A percentile compares a stretch with the other conserved stretches of the same genome.
These are phyloP conservation scores for Anisogramma anomala DNA, from an alignment of 2,329 filamentous ascomycete genomes.

Conservation along the genomic window DNA sequence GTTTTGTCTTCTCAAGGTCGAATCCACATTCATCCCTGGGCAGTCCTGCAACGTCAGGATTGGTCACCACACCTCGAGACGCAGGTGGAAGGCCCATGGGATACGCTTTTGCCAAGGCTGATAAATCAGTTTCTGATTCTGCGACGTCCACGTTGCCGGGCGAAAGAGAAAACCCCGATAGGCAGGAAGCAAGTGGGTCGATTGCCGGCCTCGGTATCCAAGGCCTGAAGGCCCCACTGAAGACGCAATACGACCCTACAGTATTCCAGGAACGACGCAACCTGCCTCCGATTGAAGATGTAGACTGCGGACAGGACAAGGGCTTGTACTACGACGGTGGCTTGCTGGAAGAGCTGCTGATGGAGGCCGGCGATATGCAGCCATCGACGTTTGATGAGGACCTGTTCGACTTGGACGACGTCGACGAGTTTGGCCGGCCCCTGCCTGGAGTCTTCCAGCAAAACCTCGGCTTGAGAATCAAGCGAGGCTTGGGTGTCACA, in stretches of 20 bases:
- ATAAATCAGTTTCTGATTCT: constrained; percentile 22
- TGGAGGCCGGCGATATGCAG: constrained; percentile 40
- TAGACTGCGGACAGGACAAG: constrained; percentile 30
- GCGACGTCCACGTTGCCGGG: constrained; percentile 13
- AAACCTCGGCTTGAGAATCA: constrained; percentile 35
- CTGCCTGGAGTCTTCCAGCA: constrained; percentile 47
- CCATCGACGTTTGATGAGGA: constrained; percentile 57
- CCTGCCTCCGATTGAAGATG: constrained; percentile 6
- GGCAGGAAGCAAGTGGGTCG: constrained; percentile 13
- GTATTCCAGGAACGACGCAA: constrained; percentile 12
- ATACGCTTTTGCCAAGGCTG: constrained; percentile 40
- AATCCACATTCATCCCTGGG: constrained; percentile 37
- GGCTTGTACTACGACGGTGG: constrained; percentile 63
- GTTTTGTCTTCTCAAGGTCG: constrained; percentile 46
- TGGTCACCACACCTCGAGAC: constrained; percentile 44
- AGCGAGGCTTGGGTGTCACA: constrained; percentile 34
- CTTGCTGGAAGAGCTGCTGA: constrained; percentile 32
- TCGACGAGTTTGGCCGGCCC: constrained; percentile 49
- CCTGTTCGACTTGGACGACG: constrained; percentile 58
- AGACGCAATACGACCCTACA: constrained; percentile 15
- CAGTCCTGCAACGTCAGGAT: constrained; percentile 37
- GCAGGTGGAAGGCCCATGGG: constrained; percentile 43
- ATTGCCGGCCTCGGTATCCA: constrained; percentile 34
- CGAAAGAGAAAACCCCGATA: background rate
- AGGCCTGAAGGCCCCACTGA: constrained; percentile 19